Percentiles rank a stretch among this genome's conserved stretches.
Evolutionary conservation across 73 alveolate genomes (phyloP).

Genomic region (Paramecium sonneborni): DNA sequence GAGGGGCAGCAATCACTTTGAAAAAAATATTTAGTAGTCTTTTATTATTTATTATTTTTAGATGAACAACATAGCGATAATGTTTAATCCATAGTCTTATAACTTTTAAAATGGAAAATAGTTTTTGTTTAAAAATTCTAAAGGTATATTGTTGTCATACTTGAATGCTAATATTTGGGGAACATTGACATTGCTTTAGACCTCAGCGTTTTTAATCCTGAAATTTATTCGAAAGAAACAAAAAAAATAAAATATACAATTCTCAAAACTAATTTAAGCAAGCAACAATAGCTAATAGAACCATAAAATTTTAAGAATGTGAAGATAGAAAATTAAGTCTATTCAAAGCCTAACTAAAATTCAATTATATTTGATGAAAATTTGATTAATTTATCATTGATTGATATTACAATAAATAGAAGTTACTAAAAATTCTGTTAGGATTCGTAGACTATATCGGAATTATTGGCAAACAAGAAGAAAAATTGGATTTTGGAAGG

Average conservation of each 20-base stretch:
- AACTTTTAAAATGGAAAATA: no score
- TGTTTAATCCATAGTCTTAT: no score
- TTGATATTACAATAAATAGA: neutral
- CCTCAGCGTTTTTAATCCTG: no score
- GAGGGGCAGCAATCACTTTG: no score
- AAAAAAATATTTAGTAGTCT: no score
- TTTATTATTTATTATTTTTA: no score
- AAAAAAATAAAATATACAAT: neutral
- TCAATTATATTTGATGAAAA: neutral
- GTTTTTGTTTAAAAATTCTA: no score
- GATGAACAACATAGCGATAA: no score
- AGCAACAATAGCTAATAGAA: neutral
- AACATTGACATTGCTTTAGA: no score
- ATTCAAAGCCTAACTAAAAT: neutral
- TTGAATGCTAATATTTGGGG: no score
- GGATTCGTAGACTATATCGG: neutral
- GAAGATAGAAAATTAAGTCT: neutral
- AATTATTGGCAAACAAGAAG: neutral
- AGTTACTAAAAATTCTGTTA: neutral
- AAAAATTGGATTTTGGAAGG: constrained; percentile 3
- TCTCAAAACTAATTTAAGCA: neutral
- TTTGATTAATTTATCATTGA: neutral
- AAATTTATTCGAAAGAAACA: no score
- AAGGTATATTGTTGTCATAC: no score
- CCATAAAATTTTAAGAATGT: neutral